These are phyloP conservation scores for Termitomyces eurrhizus DNA, from an alignment of 768 basidiomycete genomes.

Conservation along the genomic window DNA sequence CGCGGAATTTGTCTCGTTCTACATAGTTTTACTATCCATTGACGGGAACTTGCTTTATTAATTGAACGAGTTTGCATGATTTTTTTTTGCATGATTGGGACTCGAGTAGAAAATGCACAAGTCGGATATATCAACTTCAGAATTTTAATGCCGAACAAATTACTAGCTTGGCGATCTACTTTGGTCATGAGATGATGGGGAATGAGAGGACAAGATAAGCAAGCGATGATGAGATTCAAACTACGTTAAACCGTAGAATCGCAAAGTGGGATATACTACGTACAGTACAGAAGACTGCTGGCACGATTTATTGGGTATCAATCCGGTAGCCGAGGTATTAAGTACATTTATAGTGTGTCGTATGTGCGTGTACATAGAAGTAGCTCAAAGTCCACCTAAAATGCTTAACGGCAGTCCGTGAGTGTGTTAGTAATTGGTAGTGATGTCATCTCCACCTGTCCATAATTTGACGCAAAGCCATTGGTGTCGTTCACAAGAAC, in stretches of 20 bases:
- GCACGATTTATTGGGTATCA: slow-evolving; percentile 8
- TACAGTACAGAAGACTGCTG: slow-evolving; percentile 12
- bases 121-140: too few species aligned
- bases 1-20: too few species aligned
- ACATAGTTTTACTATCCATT: too few species aligned
- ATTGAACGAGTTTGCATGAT: too few species aligned
- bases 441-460: neutral
- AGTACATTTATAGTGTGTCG: neutral
- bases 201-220: neutral
- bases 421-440: neutral
- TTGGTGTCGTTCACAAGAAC: slow-evolving; percentile 16
- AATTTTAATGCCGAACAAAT: neutral
- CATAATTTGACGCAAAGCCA: slow-evolving; percentile 13
- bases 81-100: too few species aligned
- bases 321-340: slow-evolving; percentile 1
- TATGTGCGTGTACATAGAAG: neutral
- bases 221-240: neutral
- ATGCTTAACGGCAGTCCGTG: neutral
- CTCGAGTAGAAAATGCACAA: too few species aligned
- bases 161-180: too few species aligned
- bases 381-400: neutral
- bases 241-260: neutral
- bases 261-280: neutral
- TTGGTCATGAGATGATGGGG: neutral
- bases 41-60: too few species aligned